Percentiles rank a stretch among this genome's conserved stretches.
Evolutionary conservation across 108 stramenopile species (phyloP).

Genomic region (Skeletonema marinoi): DNA sequence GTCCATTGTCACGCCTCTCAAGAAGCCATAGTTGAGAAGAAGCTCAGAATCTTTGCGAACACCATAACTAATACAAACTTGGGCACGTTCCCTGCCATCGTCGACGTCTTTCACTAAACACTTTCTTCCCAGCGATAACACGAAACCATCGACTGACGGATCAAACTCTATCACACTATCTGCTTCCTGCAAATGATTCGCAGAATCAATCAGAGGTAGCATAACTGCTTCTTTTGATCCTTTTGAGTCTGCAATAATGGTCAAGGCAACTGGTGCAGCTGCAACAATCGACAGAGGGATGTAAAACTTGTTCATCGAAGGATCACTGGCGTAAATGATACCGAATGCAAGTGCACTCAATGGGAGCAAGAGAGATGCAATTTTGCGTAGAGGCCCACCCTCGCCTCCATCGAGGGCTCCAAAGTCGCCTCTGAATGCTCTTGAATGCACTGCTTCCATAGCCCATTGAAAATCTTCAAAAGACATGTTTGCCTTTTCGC

Average conservation of each 20-base stretch:
- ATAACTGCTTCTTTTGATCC: conserved; percentile 62
- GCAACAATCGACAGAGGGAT: conserved; percentile 44
- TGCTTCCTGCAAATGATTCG: conserved; percentile 76
- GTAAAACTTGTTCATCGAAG: conserved; percentile 32
- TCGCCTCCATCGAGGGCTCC: conserved; percentile 38
- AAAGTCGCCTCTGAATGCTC: conserved; percentile 71
- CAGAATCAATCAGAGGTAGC: conserved; percentile 79
- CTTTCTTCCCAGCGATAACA: conserved; percentile 52
- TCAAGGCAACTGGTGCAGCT: conserved; percentile 53
- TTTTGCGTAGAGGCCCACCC: conserved; percentile 41
- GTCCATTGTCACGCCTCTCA: conserved; percentile 49
- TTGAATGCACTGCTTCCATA: conserved; percentile 84
- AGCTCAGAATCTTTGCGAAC: conserved; percentile 64
- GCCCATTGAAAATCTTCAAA: conserved; percentile 76
- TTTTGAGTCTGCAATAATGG: conserved; percentile 39
- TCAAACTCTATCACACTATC: conserved; percentile 74
- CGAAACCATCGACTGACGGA: conserved; percentile 57
- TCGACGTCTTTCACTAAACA: conserved; percentile 62
- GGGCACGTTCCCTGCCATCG: conserved; percentile 43
- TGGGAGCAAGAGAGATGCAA: conserved; percentile 44
- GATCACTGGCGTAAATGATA: conserved; percentile 35
- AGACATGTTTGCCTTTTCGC: conserved; percentile 39
- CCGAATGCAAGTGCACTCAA: conserved; percentile 45
- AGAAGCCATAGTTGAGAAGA: conserved; percentile 79
- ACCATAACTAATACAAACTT: conserved; percentile 79